Conservation (phyloP, 2,329 filamentous ascomycete genomes). For the Alternaria sp. region DNA sequence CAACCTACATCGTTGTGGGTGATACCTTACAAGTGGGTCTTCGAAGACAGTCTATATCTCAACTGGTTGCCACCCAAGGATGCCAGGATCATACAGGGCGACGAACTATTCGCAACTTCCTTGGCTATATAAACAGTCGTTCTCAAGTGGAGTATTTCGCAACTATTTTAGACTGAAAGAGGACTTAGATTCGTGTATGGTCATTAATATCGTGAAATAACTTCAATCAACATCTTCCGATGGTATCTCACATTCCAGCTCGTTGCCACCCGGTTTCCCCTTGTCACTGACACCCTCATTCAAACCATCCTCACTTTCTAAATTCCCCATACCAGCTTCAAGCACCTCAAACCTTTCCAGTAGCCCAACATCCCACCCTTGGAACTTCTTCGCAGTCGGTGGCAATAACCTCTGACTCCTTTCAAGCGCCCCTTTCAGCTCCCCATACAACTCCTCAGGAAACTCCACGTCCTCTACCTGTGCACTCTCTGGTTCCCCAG, state of each 20-base stretch:
- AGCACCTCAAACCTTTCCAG: conserved; percentile 62
- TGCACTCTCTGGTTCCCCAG: conserved; percentile 50
- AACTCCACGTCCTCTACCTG: conserved; percentile 63
- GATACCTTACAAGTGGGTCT: no score
- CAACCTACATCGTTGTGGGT: neutral
- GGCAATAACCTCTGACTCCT: conserved; percentile 65
- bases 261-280: neutral
- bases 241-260: neutral
- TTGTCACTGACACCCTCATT: neutral
- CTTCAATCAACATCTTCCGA: conserved; percentile 14
- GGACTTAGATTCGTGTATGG: neutral
- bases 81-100: neutral
- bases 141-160: neutral
- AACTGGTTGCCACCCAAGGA: no score
- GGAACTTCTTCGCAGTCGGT: conserved; percentile 64
- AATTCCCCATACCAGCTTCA: conserved; percentile 18
- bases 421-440: conserved; percentile 57
- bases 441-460: conserved; percentile 60
- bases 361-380: conserved; percentile 74
- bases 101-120: neutral
- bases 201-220: neutral
- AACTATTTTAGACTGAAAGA: neutral
- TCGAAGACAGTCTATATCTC: no score
- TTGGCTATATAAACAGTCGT: neutral
- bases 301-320: neutral